Evolutionary conservation across 2,329 filamentous ascomycete genomes (phyloP).

Genomic region (Acarospora socialis): DNA sequence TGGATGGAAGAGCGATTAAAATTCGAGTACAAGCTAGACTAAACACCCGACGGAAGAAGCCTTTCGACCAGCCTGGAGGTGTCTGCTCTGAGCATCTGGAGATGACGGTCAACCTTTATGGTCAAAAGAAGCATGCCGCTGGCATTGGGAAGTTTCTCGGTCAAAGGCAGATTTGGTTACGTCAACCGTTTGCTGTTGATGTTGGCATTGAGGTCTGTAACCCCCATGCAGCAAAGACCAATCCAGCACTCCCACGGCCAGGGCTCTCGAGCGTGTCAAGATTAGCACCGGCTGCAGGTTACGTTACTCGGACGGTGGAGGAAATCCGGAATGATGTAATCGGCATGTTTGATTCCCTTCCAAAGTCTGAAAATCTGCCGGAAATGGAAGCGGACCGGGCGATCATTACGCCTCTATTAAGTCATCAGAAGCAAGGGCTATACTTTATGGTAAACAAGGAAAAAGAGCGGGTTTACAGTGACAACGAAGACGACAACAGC

Average conservation of each 20-base stretch:
- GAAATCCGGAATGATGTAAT: constrained; percentile 76
- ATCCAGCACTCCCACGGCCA: constrained; percentile 19
- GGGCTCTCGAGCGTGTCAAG: constrained; percentile 1
- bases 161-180: constrained; percentile 52
- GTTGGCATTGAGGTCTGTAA: constrained; percentile 60
- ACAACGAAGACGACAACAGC: constrained; percentile 46
- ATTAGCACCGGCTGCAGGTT: constrained; percentile 12
- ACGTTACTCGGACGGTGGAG: constrained; percentile 53
- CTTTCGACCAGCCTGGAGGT: constrained; percentile 50
- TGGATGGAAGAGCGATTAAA: constrained; percentile 50
- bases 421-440: constrained; percentile 81
- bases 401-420: constrained; percentile 56
- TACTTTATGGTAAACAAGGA: constrained; percentile 76
- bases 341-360: constrained; percentile 74
- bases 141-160: constrained; percentile 55
- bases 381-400: constrained; percentile 50
- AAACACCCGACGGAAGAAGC: constrained; percentile 46
- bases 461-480: constrained; percentile 44
- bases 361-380: constrained; percentile 60
- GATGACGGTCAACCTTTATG: constrained; percentile 66
- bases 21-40: constrained; percentile 63
- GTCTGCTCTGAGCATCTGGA: constrained; percentile 46
- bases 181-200: constrained; percentile 51
- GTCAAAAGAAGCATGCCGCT: constrained; percentile 50
- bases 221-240: constrained; percentile 48